Conservation (phyloP, 164 flowering plant genomes). For the Chimonanthus salicifolius region DNA sequence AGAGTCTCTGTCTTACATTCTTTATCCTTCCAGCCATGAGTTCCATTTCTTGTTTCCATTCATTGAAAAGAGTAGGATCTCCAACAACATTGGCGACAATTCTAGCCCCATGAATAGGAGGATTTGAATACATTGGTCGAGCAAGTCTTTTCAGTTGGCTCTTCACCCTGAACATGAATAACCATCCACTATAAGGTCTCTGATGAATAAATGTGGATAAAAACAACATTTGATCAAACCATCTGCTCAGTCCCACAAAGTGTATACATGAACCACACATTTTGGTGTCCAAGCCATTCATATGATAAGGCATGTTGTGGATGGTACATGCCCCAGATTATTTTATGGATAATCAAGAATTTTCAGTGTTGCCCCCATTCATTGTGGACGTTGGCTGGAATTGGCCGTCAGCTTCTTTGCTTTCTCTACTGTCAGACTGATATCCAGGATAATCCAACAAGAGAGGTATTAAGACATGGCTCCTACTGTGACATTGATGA, state of each 20-base stretch:
- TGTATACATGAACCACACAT: background rate
- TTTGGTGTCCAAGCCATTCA: background rate
- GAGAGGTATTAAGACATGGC: background rate
- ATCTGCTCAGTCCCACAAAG: background rate
- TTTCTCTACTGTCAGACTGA: background rate
- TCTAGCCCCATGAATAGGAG: constrained; percentile 92
- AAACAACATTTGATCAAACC: background rate
- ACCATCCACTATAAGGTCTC: background rate
- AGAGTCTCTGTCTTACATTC: constrained; percentile 76
- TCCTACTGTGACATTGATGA: too few species aligned
- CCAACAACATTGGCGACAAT: constrained; percentile 95
- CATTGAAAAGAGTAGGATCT: constrained; percentile 62
- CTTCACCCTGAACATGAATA: constrained; percentile 61
- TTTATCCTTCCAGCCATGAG: constrained; percentile 97
- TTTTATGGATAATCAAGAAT: background rate
- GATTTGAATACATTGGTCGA: constrained; percentile 97
- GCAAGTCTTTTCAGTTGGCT: constrained; percentile 96
- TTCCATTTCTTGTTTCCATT: constrained; percentile 97
- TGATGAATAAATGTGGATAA: background rate
- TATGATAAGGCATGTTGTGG: background rate
- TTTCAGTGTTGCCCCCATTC: background rate
- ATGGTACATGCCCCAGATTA: background rate
- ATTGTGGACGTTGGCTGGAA: background rate
- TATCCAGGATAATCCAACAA: background rate
- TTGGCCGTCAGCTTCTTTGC: background rate